Conservation (phyloP, 176 grass and related monocot genomes). For the Carex kokanica region DNA sequence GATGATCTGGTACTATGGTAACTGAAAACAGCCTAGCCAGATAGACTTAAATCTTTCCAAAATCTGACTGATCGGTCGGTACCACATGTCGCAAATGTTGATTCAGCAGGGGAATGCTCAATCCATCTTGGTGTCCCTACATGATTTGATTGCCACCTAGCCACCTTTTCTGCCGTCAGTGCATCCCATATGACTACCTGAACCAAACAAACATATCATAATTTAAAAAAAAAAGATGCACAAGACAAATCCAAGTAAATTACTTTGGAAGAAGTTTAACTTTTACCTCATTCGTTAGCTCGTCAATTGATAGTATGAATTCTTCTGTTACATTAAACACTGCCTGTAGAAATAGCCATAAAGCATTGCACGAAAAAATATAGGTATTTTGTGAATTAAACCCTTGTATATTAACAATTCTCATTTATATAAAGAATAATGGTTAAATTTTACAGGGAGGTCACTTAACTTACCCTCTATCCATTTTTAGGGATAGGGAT, state of each 20-base stretch:
- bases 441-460: background rate
- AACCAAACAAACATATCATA: background rate
- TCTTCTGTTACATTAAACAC: slow-evolving; percentile 82
- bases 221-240: background rate
- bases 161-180: slow-evolving; percentile 65
- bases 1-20: background rate
- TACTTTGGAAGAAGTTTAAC: slow-evolving; percentile 1
- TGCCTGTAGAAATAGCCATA: slow-evolving; percentile 46
- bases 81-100: slow-evolving; percentile 73
- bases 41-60: slow-evolving; percentile 63
- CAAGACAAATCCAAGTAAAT: background rate
- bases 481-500: no score
- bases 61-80: slow-evolving; percentile 80
- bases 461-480: background rate
- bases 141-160: slow-evolving; percentile 69
- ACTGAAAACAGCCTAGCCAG: background rate
- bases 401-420: background rate
- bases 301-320: slow-evolving; percentile 75
- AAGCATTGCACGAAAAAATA: slow-evolving; percentile 21
- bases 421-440: slow-evolving; percentile 22
- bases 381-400: background rate
- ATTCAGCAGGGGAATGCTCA: slow-evolving; percentile 67
- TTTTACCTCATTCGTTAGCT: slow-evolving; percentile 73
- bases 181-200: slow-evolving; percentile 90
- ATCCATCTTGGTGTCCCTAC: slow-evolving; percentile 69